Base-by-base conservation (phyloP, 164 flowering plant species). In the Umbilicus rupestris region DNA sequence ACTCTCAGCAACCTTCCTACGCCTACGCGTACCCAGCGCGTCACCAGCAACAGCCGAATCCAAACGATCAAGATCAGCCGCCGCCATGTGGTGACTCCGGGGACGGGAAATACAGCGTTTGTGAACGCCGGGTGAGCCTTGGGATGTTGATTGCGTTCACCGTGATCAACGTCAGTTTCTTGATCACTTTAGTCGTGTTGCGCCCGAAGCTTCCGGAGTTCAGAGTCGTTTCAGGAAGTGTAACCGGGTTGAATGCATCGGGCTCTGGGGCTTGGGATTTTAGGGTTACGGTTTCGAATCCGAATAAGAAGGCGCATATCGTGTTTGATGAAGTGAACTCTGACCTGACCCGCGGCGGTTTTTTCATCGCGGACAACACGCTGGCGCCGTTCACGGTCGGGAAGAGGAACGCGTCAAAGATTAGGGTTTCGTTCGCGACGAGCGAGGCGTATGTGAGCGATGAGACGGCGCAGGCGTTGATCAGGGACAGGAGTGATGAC, bases 181-280 rank as follows among this genome's bases (percentile, higher is more conserved):
- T 83, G 74, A 75, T 85, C 68, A 31, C 76, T 31, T 81, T 82
- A 81, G 80, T 85, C 39, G 79, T 86, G 26, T 76, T 88, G 70
- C 92, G 93, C 19, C 97, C 96, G 11, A 79, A 69, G 16, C 59
- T 84, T 68, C 97, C 96, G 12, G 74, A 74, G 15, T 76, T 88
- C 78, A 73, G 73, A 1, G 74, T 91, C 71, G 75, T 74, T 28
- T 78, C 86, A 3, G 74, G 76, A 39, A 50, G 83, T 1, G 69
- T 89, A 59, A 62, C 92, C 57, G 67, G 76, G 35, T 74, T 86
- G 71, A 83, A 73, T 33, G 6, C 74, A 64, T 66, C 78, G 44
- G 6, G 75, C 20, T 35, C 78, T 68, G 83, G 76, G 64, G 37
- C 29, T 22, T 79, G 83, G 83, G 39, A 64, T 69, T 67, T 74